These are phyloP conservation scores for Globisporangium sylvaticum DNA, from an alignment of 352 stramenopile species.

Conservation along the genomic window DNA sequence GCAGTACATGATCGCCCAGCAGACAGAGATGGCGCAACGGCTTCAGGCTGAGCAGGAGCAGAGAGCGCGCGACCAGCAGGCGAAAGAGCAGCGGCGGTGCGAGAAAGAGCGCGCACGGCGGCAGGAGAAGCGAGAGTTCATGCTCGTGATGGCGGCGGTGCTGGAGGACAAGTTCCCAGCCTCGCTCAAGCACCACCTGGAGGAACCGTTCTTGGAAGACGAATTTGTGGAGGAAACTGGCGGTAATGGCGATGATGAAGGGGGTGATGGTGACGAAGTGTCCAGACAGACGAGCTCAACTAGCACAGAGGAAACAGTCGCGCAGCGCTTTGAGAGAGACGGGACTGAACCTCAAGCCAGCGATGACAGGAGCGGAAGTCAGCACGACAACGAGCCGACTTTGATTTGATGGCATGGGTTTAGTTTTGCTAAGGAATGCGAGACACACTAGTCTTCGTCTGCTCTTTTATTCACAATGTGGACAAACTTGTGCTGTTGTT, in stretches of 20 bases:
- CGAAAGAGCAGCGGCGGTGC: constrained; percentile 27
- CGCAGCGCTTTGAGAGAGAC: background rate
- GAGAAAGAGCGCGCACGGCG: constrained; percentile 30
- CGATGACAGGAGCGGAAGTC: background rate
- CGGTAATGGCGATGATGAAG: background rate
- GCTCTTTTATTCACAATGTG: constrained; percentile 4
- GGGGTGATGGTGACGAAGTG: background rate
- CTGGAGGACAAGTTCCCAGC: constrained; percentile 42
- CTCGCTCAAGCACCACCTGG: constrained; percentile 35
- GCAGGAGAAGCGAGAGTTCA: constrained; percentile 47
- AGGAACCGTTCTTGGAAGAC: background rate
- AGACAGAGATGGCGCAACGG: constrained; percentile 34
- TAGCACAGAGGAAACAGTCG: background rate
- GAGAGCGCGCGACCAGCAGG: constrained; percentile 22
- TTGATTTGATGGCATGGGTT: constrained; percentile 3
- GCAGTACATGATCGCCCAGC: constrained; percentile 50
- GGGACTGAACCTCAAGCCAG: background rate
- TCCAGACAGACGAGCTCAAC: background rate
- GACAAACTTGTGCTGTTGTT: background rate
- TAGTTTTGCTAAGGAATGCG: background rate
- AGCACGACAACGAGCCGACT: constrained; percentile 4
- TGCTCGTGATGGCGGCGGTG: constrained; percentile 44
- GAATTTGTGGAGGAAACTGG: background rate
- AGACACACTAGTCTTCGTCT: background rate
- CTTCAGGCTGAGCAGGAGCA: constrained; percentile 31